These are phyloP conservation scores for Eimeria maxima DNA, from an alignment of 169 alveolate genomes.

Conservation along the genomic window DNA sequence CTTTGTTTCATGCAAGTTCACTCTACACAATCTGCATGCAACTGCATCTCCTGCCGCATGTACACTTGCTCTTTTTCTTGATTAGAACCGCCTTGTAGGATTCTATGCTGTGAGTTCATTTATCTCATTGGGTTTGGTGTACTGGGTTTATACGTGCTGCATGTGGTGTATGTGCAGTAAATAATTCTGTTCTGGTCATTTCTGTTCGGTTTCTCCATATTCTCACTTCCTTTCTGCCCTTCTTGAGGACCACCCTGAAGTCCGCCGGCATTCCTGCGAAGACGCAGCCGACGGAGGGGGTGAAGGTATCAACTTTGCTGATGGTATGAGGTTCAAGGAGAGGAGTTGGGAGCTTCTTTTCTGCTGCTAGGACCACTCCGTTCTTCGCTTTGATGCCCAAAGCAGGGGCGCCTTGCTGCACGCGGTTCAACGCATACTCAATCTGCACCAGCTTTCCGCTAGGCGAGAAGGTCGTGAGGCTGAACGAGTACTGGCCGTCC, in stretches of 20 bases:
- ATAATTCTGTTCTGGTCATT: background rate
- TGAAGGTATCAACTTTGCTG: constrained; percentile 96
- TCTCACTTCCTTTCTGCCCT: constrained; percentile 92
- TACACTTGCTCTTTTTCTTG: too few species aligned
- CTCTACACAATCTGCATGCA: too few species aligned
- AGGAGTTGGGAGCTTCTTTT: constrained; percentile 94
- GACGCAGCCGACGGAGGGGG: constrained; percentile 95
- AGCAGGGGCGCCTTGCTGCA: constrained; percentile 83
- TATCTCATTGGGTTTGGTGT: too few species aligned
- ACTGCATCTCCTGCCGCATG: too few species aligned
- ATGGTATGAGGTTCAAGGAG: constrained; percentile 87
- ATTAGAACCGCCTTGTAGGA: too few species aligned
- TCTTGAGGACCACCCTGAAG: constrained; percentile 94
- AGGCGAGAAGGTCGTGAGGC: constrained; percentile 97
- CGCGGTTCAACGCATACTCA: constrained; percentile 98
- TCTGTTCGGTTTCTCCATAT: background rate
- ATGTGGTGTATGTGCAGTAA: background rate
- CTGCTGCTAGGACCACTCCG: constrained; percentile 97
- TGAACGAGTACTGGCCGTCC: constrained; percentile 95
- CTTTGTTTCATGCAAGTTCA: too few species aligned
- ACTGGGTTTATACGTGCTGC: background rate
- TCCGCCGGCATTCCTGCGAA: constrained; percentile 99
- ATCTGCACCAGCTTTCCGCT: constrained; percentile 98
- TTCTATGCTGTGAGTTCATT: too few species aligned
- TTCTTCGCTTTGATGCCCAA: constrained; percentile 91